Evolutionary conservation across 1,139 yeast species (phyloP), one percentile per base, ranked within the genome.

Genomic region (Hyphopichia burtonii): DNA sequence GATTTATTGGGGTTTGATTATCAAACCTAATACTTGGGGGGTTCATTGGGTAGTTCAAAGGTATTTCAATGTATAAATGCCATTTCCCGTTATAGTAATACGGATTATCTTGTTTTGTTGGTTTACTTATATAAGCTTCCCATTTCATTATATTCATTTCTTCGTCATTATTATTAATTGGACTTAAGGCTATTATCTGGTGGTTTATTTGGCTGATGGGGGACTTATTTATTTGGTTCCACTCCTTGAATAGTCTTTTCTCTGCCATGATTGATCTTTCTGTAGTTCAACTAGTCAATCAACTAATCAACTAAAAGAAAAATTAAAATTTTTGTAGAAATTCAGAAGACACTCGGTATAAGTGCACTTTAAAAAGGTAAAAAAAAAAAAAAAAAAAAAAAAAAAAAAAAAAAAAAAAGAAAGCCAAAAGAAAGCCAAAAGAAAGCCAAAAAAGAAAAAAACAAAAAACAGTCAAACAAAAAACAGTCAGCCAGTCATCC

Each of bases 21-120:
- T 49, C 43, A 53, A 88, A 88, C 39, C 54, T 63, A 50, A 86
- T 75, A 20, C 52, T 56, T 2, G 96, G 96, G 0, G 96, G 95
- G 23, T 66, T 65, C 22, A 78, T 60, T 0, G 97, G 97, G 53
- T 89, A 89, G 25, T 66, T 66, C 1, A 53, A 39, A 0, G 85
- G 80, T 1, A 86, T 65, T 1, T 54, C 48, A 19, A 88, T 77
- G 3, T 58, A 62, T 25, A 88, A 61, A 25, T 61, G 64, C 86
- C 94, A 87, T 43, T 63, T 58, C 1, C 86, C 86, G 14, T 74
- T 68, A 45, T 68, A 68, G 52, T 80, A 72, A 48, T 54, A 71
- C 2, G 53, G 56, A 31, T 69, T 85, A 35, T 72, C 79, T 1
- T 51, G 45, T 30, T 42, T 49, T 12, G 59, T 43, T 0, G 86